These are phyloP conservation scores for Microglena sp. DNA, from an alignment of 139 green algal genomes.

Conservation along the genomic window DNA sequence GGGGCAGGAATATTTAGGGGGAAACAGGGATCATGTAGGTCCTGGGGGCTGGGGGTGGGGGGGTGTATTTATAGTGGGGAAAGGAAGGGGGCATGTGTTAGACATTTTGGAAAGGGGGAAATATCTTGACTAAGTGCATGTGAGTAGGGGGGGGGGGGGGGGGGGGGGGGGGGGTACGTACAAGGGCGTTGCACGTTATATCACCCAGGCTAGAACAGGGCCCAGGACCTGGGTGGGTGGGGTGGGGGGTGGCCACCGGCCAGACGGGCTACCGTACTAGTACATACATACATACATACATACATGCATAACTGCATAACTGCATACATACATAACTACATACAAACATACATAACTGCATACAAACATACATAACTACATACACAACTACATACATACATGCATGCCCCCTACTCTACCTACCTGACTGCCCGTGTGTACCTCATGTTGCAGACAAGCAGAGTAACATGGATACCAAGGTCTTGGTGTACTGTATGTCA, in stretches of 20 bases:
- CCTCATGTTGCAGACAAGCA: not conserved
- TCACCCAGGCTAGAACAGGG: not conserved
- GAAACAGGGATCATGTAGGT: no score
- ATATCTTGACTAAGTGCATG: not conserved
- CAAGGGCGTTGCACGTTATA: not conserved
- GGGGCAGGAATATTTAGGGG: no score
- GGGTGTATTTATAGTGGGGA: no score
- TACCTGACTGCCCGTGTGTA: no score
- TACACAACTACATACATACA: not conserved
- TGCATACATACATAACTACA: not conserved
- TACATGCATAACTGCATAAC: not conserved
- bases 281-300: slow-evolving; percentile 1
- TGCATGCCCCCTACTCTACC: slow-evolving; percentile 2
- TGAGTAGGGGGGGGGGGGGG: not conserved
- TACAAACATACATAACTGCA: not conserved
- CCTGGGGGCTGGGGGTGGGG: no score
- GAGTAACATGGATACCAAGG: slow-evolving; percentile 16
- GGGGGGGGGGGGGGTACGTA: not conserved
- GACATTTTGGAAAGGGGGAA: not conserved
- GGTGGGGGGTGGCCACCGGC: no score
- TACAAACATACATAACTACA: not conserved
- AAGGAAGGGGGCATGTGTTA: no score
- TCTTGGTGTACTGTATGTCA: slow-evolving; percentile 73
- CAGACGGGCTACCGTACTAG: not conserved
- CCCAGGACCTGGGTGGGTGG: no score